Evolutionary conservation across 495 filamentous ascomycete species (phyloP), one percentile per base, ranked within the genome.

Genomic region (Lasiosphaeria ovina): DNA sequence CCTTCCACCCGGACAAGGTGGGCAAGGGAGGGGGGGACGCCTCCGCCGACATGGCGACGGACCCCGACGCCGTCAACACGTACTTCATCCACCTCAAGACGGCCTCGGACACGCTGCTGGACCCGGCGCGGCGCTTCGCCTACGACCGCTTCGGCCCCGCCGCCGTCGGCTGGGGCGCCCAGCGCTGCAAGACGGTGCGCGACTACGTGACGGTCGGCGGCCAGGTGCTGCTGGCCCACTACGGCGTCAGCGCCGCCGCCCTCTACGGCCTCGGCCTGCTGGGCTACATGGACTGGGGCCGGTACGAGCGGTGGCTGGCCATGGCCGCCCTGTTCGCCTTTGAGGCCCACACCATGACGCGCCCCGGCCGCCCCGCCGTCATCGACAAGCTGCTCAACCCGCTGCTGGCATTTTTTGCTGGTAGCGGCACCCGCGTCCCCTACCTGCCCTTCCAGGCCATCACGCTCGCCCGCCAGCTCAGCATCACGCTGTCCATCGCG

Each of bases 121-220:
- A 97, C 68, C 87, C 92, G 3, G 85, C 85, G 6, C 88, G 85
- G 73, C 85, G 93, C 50, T 96, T 93, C 70, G 94, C 92, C 3
- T 98, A 98, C 72, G 92, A 98, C 65, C 85, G 93, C 11, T 96
- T 96, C 73, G 94, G 94, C 0, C 85, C 90, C 0, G 85, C 88
- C 17, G 80, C 91, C n/a, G 65, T 87, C 8, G 67, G 85, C n/a
- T 65, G 58, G 86, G 44, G 44, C 11, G 6, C 12, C 44, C 79
- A 83, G 54, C 78, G 88, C 49, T 87, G 85, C 75, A 78, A 80
- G 55, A 93, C 89, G 1, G 75, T 89, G 53, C 81, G 83, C 31
- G 93, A 96, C 59, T 96, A 83, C 66, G 70, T 95, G n/a, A 66
- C 79, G 47, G 74, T 78, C 36, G 93, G 92, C 50, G 65, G 87